Evolutionary conservation across 805 yeast genomes (phyloP), one percentile per base, ranked within the genome.

Genomic region (Zygosaccharomyces lentus): DNA sequence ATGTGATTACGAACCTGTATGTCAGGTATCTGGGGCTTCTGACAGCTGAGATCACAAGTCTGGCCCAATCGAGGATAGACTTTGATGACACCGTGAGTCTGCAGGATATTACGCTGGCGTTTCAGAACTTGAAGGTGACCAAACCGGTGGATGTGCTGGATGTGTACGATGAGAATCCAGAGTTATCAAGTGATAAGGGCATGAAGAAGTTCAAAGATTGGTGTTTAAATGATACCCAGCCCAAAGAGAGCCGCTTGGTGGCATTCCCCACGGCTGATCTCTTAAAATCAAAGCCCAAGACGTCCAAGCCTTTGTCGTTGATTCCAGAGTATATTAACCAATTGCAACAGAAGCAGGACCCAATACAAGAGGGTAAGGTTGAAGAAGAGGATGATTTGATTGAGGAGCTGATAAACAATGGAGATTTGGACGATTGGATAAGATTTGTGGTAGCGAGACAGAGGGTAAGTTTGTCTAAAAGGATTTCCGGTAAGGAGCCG

Each of bases 1-100:
- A 88, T 58, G 74, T 81, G 2, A 54, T 89, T n/a, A 82, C 95
- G 0, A 96, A 89, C 57, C 58, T 91, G 1, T 80, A 84, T 59
- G 68, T 85, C 13, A 75, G 84, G 47, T 83, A 81, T 59, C 64
- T 91, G 36, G 69, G 70, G 40, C 66, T 81, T 13, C 58, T 91
- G 16, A 64, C 81, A 1, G 53, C 66, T 9, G 78, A 79, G 41
- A 69, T 87, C 0, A 57, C 64, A 26, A 69, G 69, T 43, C 70
- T 80, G 43, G 75, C 87, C 0, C 69, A 72, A 16, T 61, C 71
- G 2, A 65, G 82, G 52, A 68, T 72, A 41, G 59, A 76, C 21
- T 72, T 70, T 7, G 73, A 70, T 9, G 71, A 80, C 4, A 71
- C 63, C 12, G 61, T 86, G 2, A 61, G 64, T 6, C 45, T 65